phyloP scores from a whole-genome alignment of 192 early-diverging fungal genomes.

The Linnemannia hyalina region DNA sequence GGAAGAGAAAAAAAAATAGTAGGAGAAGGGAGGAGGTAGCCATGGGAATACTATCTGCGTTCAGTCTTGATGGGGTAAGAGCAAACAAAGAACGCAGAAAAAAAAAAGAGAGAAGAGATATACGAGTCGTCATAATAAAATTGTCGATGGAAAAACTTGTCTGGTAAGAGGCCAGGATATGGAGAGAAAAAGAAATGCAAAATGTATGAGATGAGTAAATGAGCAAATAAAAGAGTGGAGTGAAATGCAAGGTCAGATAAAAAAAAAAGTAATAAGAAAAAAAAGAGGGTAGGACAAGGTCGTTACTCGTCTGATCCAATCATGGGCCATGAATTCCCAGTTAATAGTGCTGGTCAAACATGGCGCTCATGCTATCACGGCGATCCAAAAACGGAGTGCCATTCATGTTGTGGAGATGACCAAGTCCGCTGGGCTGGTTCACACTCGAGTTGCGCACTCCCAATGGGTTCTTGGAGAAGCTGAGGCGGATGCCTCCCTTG shows the following conservation, averaged over 20 bases:
- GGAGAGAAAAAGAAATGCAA: background rate
- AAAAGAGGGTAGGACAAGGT: background rate
- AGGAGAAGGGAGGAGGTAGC: background rate
- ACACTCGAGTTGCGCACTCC: slow-evolving; percentile 76
- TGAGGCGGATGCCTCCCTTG: slow-evolving; percentile 94
- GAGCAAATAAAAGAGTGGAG: slow-evolving; percentile 7
- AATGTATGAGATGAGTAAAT: background rate
- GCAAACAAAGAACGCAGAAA: slow-evolving; percentile 9
- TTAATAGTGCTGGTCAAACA: slow-evolving; percentile 57
- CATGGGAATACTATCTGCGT: slow-evolving; percentile 5
- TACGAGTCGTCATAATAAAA: background rate
- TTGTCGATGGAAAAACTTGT: background rate
- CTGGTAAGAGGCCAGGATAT: background rate
- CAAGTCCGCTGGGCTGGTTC: slow-evolving; percentile 39
- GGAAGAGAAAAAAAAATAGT: background rate
- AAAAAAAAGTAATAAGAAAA: slow-evolving; percentile 7
- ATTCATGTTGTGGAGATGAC: slow-evolving; percentile 38
- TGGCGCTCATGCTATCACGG: slow-evolving; percentile 55
- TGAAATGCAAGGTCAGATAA: background rate
- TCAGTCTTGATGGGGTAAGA: background rate
- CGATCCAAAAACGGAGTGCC: slow-evolving; percentile 40
- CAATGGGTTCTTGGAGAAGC: slow-evolving; percentile 98
- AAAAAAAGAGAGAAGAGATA: background rate
- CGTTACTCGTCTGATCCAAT: background rate
- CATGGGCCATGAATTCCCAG: background rate